A percentile compares a stretch with the other conserved stretches of the same genome.
Evolutionary conservation across 305 asterid genomes (phyloP).

Genomic region (Fraxinus xanthoxyloides): DNA sequence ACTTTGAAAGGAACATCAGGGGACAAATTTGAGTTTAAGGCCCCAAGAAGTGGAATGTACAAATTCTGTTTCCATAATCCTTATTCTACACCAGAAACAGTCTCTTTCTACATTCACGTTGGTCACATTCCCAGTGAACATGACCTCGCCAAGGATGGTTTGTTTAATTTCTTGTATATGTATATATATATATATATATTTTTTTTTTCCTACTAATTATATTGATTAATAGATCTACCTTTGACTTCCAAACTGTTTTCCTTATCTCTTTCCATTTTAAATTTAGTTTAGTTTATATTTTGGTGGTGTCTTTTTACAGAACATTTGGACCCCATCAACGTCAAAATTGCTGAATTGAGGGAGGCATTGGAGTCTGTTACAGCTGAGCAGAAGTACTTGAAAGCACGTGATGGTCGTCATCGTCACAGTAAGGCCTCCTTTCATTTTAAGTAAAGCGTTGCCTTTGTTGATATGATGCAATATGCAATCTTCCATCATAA

Average conservation of each 20-base stretch:
- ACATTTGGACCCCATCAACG: conserved; percentile 93
- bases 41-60: conserved; percentile 93
- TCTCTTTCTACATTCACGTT: conserved; percentile 86
- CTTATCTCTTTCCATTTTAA: neutral
- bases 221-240: conserved; percentile 1
- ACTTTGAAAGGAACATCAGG: conserved; percentile 86
- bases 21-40: conserved; percentile 88
- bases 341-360: conserved; percentile 89
- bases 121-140: conserved; percentile 92
- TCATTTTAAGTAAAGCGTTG: neutral
- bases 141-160: conserved; percentile 94
- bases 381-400: conserved; percentile 80
- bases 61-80: conserved; percentile 96
- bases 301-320: conserved; percentile 37
- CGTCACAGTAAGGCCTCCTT: conserved; percentile 67
- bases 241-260: neutral
- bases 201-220: neutral
- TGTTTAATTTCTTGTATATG: conserved; percentile 24
- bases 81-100: conserved; percentile 80
- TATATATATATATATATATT: neutral
- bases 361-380: conserved; percentile 94
- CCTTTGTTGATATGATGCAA: neutral
- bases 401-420: conserved; percentile 93
- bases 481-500: neutral
- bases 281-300: neutral